These are phyloP conservation scores for Colletotrichum spaethianum DNA, from an alignment of 2,329 filamentous ascomycete genomes.

Conservation along the genomic window DNA sequence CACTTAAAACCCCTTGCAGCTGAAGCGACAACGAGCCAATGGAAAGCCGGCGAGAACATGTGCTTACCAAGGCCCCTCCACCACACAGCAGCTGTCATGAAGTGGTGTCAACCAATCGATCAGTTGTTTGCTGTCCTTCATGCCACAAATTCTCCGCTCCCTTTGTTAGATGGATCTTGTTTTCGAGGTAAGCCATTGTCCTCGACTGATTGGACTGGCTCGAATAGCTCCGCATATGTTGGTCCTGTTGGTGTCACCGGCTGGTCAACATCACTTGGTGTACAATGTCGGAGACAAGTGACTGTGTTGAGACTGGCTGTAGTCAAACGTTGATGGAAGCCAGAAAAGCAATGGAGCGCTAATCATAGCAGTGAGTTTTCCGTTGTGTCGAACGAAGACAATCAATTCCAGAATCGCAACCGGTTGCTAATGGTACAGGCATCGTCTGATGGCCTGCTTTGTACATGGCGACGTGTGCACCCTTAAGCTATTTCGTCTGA, in stretches of 20 bases:
- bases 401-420: not conserved
- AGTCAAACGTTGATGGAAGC: not conserved
- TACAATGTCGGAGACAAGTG: not conserved
- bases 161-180: not conserved
- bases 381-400: not conserved
- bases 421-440: not conserved
- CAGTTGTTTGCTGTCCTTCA: not conserved
- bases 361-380: not conserved
- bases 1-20: constrained; percentile 41
- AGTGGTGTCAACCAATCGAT: not conserved
- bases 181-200: not conserved
- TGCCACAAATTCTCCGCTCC: not conserved
- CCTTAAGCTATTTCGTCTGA: not conserved
- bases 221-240: not conserved
- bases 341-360: not conserved
- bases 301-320: not conserved
- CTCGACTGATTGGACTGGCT: not conserved
- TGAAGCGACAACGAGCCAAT: constrained; percentile 25
- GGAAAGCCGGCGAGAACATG: not conserved
- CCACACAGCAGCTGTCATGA: constrained; percentile 2
- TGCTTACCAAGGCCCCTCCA: not conserved
- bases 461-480: not conserved
- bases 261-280: not conserved
- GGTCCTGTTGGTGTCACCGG: not conserved
- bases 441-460: not conserved